Evolutionary conservation across 1,139 yeast genomes (phyloP), one percentile per base, ranked within the genome.

Genomic region (Tardiomyces blankii): DNA sequence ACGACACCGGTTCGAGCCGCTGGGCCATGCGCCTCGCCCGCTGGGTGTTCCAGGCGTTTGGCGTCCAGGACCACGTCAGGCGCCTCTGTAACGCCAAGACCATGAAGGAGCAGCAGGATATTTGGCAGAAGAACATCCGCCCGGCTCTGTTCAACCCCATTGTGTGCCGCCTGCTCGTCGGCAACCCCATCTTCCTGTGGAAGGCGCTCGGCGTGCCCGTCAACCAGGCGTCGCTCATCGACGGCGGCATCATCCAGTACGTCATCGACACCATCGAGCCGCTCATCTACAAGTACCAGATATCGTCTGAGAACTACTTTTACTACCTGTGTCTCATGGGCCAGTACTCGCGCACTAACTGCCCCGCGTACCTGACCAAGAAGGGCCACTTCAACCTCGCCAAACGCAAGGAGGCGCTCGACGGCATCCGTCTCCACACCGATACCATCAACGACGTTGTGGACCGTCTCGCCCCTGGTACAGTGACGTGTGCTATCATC

Each of bases 181-280:
- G 89, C n/a, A 84, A 83, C 63, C 89, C 91, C 12, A 64, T 83
- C 30, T 84, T 84, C 62, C 70, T 84, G 52, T 84, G 95, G 95
- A 82, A 82, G 61, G 94, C 94, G 0, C 72, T 84, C 41, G 94
- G 95, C 14, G 94, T 84, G 44, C 95, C 94, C 3, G 77, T 82
- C 6, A 84, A 84, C 61, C 95, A 84, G 65, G 88, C 93, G 7
- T 70, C 77, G 39, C 75, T 84, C 81, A 83, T 84, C 78, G 86
- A 84, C 27, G 82, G 89, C 0, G 59, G 62, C 16, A 80, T 83
- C 41, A 65, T 81, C 53, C 74, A 80, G 49, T 85, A 85, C 59
- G 81, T 84, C 42, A 70, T 78, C 45, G 88, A 84, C 59, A 84
- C 95, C 12, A 71, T 85, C 54, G 91, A 84, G 57, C 95, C 95